Evolutionary conservation across 345 rosid genomes (phyloP), one percentile per base, ranked within the genome.

Genomic region (Salix purpurea): DNA sequence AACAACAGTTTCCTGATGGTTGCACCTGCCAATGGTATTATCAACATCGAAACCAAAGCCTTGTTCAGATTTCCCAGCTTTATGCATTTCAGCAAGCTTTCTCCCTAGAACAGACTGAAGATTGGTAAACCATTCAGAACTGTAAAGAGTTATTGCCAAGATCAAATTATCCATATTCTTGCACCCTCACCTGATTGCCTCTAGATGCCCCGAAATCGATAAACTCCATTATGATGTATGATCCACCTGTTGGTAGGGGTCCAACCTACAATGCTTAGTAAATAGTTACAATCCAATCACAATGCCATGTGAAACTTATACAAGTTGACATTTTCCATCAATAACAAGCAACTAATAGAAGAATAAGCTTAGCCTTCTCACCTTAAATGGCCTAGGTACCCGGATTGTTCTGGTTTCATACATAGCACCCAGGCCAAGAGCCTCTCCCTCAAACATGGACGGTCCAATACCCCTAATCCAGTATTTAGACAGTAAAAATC

Each of bases 1-100:
- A 70, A 46, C 13, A 37, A 71, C 69, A 26, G 68, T 11, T 37
- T 34, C 37, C 74, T 15, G 34, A 70, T 69, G 42, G 79, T 5
- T 60, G 9, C 67, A 92, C 98, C 99, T 95, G 80, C 99, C 99
- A 84, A 95, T 85, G 61, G 97, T 95, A 85, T 95, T 95, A 58
- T 93, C 90, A 44, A 93, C 96, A 62, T 91, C 90, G 78, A 95
- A 95, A 28, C 99, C 97, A 66, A 90, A 95, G 67, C 99, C 97
- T 72, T 90, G 91, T 3, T 81, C 82, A 11, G 97, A 89, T 82
- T 87, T 93, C 48, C 94, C 94, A 16, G 92, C 94, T 85, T 86
- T 90, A 86, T 93, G 99, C 99, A 93, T 95, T 86, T 91, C 96
- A 77, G 92, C 99, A 65, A 93, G 92, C 84, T 90, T 89, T 90